phyloP scores from a whole-genome alignment of 2,329 filamentous ascomycete species.

The Acephala macrosclerotiorum region DNA sequence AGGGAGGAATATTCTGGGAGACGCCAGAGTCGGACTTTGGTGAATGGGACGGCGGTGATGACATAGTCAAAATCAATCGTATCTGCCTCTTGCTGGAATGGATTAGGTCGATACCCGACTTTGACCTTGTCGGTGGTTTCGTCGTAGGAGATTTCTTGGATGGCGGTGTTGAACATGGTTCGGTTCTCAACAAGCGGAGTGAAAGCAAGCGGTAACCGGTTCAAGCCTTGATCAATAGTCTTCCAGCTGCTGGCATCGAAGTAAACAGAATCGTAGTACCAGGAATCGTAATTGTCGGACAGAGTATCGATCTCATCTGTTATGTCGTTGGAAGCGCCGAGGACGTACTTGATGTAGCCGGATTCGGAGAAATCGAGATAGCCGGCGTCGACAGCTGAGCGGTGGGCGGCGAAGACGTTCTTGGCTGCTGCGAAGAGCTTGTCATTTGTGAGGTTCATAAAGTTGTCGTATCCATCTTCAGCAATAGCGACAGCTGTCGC shows the following conservation, averaged over 20 bases:
- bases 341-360: slow-evolving; percentile 74
- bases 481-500: slow-evolving; percentile 26
- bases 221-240: slow-evolving; percentile 51
- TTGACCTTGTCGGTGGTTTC: slow-evolving; percentile 59
- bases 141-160: slow-evolving; percentile 64
- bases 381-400: slow-evolving; percentile 68
- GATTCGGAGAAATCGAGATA: slow-evolving; percentile 74
- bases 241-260: slow-evolving; percentile 34
- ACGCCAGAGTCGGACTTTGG: slow-evolving; percentile 36
- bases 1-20: slow-evolving; percentile 46
- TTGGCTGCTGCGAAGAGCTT: slow-evolving; percentile 59
- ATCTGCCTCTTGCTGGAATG: slow-evolving; percentile 17
- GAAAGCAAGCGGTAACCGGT: slow-evolving; percentile 67
- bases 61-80: slow-evolving; percentile 36
- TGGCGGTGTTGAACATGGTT: slow-evolving; percentile 61
- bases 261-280: slow-evolving; percentile 37
- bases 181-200: slow-evolving; percentile 64
- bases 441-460: slow-evolving; percentile 21
- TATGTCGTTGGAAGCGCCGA: slow-evolving; percentile 67
- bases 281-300: slow-evolving; percentile 21
- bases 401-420: slow-evolving; percentile 36
- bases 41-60: slow-evolving; percentile 39
- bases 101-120: slow-evolving; percentile 60
- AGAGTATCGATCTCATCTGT: slow-evolving; percentile 24
- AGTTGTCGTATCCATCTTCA: slow-evolving; percentile 23